A percentile compares a stretch with the other conserved stretches of the same genome.
These are phyloP conservation scores for Guadua angustifolia DNA, from an alignment of 176 grass and related monocot genomes.

Conservation along the genomic window DNA sequence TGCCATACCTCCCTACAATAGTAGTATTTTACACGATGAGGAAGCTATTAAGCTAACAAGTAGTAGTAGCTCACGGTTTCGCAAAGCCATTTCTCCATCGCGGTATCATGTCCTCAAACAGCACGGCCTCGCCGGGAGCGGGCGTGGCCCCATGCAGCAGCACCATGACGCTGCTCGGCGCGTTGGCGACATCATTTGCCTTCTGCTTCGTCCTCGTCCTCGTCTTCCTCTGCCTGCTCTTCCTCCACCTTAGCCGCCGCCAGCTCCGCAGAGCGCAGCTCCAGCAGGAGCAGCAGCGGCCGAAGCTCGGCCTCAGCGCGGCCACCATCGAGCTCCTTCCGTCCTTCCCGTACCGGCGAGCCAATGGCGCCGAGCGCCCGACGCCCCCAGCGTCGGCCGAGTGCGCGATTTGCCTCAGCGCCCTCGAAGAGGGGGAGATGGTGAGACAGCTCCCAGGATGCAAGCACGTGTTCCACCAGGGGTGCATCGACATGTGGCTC, in stretches of 20 bases:
- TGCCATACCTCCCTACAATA: too few relatives aligned
- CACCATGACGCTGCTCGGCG: slow-evolving; percentile 42
- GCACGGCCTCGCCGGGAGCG: background rate
- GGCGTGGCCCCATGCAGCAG: slow-evolving; percentile 37
- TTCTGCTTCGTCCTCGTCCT: slow-evolving; percentile 55
- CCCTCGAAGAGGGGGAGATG: slow-evolving; percentile 59
- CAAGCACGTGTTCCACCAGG: slow-evolving; percentile 63
- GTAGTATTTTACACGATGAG: too few relatives aligned
- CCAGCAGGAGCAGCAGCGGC: background rate
- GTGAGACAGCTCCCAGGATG: slow-evolving; percentile 63
- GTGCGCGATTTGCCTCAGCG: slow-evolving; percentile 67
- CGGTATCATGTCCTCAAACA: slow-evolving; percentile 41
- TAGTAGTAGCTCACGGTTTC: background rate
- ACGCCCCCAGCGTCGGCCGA: slow-evolving; percentile 26
- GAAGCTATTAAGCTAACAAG: too few relatives aligned
- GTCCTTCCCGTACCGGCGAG: slow-evolving; percentile 46
- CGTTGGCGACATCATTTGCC: slow-evolving; percentile 44
- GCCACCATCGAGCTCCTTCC: slow-evolving; percentile 63
- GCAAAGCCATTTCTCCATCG: background rate
- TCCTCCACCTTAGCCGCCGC: slow-evolving; percentile 23
- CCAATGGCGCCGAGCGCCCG: background rate
- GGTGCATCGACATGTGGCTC: slow-evolving; percentile 74
- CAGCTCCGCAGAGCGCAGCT: background rate
- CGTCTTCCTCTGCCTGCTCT: slow-evolving; percentile 48
- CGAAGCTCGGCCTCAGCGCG: slow-evolving; percentile 59